Conservation (phyloP, 2,329 filamentous ascomycete genomes). For the Teratosphaeria nubilosa region DNA sequence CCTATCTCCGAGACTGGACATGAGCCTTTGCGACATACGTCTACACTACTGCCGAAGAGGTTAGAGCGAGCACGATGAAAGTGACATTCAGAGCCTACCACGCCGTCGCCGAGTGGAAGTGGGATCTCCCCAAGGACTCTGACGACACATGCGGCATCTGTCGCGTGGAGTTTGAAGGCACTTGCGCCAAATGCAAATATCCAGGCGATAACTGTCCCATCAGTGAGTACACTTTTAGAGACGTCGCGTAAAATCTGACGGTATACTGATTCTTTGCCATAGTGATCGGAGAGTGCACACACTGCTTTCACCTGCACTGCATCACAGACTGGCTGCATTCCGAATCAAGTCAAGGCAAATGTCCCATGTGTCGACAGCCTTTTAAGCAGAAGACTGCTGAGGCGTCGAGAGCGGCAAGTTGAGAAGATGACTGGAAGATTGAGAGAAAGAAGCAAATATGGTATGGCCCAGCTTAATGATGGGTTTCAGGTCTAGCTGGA, state of each 20-base stretch:
- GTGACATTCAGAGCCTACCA: slow-evolving; percentile 91
- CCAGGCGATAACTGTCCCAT: slow-evolving; percentile 92
- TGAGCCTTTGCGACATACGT: neutral
- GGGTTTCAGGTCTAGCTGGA: too few relatives aligned
- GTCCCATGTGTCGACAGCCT: slow-evolving; percentile 94
- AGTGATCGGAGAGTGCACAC: slow-evolving; percentile 95
- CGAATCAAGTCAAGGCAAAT: slow-evolving; percentile 84
- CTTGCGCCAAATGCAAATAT: slow-evolving; percentile 95
- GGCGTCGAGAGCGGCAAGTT: neutral
- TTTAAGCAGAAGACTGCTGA: slow-evolving; percentile 25
- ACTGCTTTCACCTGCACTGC: slow-evolving; percentile 98
- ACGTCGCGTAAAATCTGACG: neutral
- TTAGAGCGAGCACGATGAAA: slow-evolving; percentile 55
- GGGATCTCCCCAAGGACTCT: slow-evolving; percentile 84
- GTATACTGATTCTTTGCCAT: neutral
- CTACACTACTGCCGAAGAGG: neutral
- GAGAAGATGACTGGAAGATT: neutral
- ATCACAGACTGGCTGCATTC: slow-evolving; percentile 94
- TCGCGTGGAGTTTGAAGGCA: slow-evolving; percentile 94
- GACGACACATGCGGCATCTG: slow-evolving; percentile 93
- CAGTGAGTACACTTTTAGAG: slow-evolving; percentile 48
- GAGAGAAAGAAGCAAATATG: neutral
- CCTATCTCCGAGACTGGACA: neutral
- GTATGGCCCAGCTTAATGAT: too few relatives aligned
- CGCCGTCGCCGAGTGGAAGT: slow-evolving; percentile 90